Conservation (phyloP, 352 stramenopile genomes). For the Phytophthora rubi region DNA sequence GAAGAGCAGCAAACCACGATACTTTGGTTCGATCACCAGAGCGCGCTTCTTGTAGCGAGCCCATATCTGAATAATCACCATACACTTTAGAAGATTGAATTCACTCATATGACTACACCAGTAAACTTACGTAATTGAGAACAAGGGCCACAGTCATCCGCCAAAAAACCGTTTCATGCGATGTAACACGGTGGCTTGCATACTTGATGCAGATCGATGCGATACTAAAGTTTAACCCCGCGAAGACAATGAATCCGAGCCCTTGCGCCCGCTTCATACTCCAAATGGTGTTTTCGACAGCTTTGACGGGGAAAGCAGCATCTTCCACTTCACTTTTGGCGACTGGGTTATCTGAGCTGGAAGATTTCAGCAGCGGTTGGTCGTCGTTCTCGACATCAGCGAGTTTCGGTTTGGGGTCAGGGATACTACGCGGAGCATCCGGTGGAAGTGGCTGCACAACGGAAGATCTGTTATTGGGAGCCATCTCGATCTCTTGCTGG, state of each 20-base stretch:
- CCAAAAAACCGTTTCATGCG: slow-evolving; percentile 71
- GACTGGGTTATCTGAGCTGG: slow-evolving; percentile 8
- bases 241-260: slow-evolving; percentile 55
- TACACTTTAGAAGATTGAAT: background rate
- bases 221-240: slow-evolving; percentile 69
- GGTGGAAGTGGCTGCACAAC: slow-evolving; percentile 22
- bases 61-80: slow-evolving; percentile 30
- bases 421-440: slow-evolving; percentile 13
- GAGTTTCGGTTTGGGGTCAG: slow-evolving; percentile 22
- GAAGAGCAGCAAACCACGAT: slow-evolving; percentile 51
- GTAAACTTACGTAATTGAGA: slow-evolving; percentile 54
- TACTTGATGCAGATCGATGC: slow-evolving; percentile 74
- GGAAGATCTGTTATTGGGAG: slow-evolving; percentile 9
- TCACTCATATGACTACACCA: background rate
- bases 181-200: slow-evolving; percentile 54
- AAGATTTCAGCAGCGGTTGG: slow-evolving; percentile 24
- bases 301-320: slow-evolving; percentile 1
- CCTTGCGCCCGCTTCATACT: slow-evolving; percentile 39
- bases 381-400: slow-evolving; percentile 26
- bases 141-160: slow-evolving; percentile 52
- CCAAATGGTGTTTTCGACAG: background rate
- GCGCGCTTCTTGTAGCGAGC: slow-evolving; percentile 45
- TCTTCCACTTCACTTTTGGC: slow-evolving; percentile 25
- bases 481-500: slow-evolving; percentile 6
- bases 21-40: slow-evolving; percentile 42